Conservation (phyloP, 345 rosid species). For the Rhodamnia rubescens region DNA sequence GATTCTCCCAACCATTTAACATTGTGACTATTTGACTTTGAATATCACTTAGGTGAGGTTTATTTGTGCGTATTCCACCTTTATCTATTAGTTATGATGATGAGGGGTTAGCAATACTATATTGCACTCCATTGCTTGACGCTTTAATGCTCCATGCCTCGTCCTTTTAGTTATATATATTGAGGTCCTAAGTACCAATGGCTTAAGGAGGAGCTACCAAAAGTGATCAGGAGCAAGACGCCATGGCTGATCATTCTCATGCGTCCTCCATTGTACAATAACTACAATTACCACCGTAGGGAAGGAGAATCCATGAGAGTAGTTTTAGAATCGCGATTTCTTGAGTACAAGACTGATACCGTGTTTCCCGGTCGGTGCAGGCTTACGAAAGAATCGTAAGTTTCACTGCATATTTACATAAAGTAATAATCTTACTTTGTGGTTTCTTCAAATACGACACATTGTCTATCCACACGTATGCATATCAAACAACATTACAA, state of each 20-base stretch:
- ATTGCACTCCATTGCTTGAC: too few relatives aligned
- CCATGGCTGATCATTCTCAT: conserved; percentile 45
- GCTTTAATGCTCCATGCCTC: too few relatives aligned
- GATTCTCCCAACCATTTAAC: too few relatives aligned
- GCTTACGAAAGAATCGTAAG: conserved; percentile 50
- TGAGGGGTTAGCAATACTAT: too few relatives aligned
- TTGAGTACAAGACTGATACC: conserved; percentile 27
- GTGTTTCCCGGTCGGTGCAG: conserved; percentile 50
- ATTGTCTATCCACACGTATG: conserved; percentile 19
- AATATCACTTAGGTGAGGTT: too few relatives aligned
- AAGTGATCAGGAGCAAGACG: conserved; percentile 32
- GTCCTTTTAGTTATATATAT: too few relatives aligned
- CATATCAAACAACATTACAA: conserved; percentile 38
- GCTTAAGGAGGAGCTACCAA: too few relatives aligned
- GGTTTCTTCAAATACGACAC: neutral
- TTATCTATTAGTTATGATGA: too few relatives aligned
- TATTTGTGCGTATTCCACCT: too few relatives aligned
- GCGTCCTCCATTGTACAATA: conserved; percentile 41
- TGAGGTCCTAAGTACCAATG: too few relatives aligned
- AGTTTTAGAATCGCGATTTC: conserved; percentile 37
- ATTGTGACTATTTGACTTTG: too few relatives aligned
- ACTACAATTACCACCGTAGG: conserved; percentile 37
- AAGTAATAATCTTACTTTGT: neutral
- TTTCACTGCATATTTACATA: neutral
- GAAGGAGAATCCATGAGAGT: conserved; percentile 51